A percentile compares a stretch with the other conserved stretches of the same genome.
These are phyloP conservation scores for Picea sitchensis DNA, from an alignment of 75 land plant genomes.

Conservation along the genomic window DNA sequence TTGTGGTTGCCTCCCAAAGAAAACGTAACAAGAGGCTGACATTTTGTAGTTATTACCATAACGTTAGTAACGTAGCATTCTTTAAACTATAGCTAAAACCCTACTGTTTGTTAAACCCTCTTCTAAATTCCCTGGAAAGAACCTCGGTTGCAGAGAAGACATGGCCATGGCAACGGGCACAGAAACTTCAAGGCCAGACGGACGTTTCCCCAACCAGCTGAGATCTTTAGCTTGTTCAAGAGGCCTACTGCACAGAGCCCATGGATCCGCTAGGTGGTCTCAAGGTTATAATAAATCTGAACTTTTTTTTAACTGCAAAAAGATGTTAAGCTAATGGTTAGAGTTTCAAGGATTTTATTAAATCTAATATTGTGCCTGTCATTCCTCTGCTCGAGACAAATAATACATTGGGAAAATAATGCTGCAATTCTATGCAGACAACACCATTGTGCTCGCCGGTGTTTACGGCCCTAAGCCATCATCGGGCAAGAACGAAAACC, in stretches of 20 bases:
- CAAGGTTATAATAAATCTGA: slow-evolving; percentile 47
- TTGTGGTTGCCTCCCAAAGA: no score
- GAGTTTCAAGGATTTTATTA: neutral
- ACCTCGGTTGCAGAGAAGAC: neutral
- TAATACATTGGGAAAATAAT: neutral
- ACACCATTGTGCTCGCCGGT: slow-evolving; percentile 87
- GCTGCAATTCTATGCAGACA: slow-evolving; percentile 34
- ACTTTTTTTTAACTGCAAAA: neutral
- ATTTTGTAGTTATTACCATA: no score
- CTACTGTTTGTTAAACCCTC: neutral
- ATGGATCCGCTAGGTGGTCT: slow-evolving; percentile 93
- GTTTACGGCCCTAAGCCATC: slow-evolving; percentile 93
- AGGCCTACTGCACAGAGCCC: slow-evolving; percentile 70
- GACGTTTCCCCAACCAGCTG: slow-evolving; percentile 67
- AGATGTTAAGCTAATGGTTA: neutral
- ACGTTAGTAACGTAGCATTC: no score
- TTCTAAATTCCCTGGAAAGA: no score
- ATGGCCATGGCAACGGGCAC: slow-evolving; percentile 1
- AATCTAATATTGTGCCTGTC: no score
- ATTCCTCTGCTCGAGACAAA: no score
- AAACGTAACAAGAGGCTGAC: no score
- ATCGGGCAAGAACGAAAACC: slow-evolving; percentile 74
- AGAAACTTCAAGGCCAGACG: slow-evolving; percentile 40
- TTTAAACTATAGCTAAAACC: no score
- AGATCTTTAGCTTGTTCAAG: slow-evolving; percentile 76